These are phyloP conservation scores for Trametes cingulata DNA, from an alignment of 768 basidiomycete genomes.

Conservation along the genomic window DNA sequence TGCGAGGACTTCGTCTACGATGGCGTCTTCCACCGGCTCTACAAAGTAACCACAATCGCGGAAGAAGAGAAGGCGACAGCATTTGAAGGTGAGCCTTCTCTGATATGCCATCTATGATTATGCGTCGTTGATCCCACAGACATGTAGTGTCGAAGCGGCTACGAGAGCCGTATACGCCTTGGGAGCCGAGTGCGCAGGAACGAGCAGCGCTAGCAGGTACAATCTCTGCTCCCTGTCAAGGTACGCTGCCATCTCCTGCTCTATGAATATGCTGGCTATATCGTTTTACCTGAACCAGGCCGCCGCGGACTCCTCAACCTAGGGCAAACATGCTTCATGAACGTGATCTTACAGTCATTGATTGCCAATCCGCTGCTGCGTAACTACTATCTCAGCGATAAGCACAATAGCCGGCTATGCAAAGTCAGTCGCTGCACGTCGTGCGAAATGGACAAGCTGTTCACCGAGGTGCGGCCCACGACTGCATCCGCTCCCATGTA, in stretches of 20 bases:
- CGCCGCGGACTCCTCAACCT: constrained; percentile 86
- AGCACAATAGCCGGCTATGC: constrained; percentile 76
- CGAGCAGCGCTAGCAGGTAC: constrained; percentile 48
- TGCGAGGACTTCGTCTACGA: constrained; percentile 81
- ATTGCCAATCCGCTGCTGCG: constrained; percentile 87
- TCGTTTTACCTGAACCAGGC: constrained; percentile 41
- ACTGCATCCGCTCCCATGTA: background rate
- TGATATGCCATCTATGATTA: constrained; percentile 8
- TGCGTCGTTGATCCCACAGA: constrained; percentile 18
- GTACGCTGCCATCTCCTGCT: constrained; percentile 37
- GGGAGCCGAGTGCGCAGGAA: constrained; percentile 48
- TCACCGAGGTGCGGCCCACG: constrained; percentile 55
- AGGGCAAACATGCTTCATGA: constrained; percentile 93
- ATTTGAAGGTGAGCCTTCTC: constrained; percentile 52
- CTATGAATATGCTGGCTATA: background rate
- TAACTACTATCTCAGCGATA: constrained; percentile 88
- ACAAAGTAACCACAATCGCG: constrained; percentile 45
- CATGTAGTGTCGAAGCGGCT: constrained; percentile 38
- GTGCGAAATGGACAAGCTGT: constrained; percentile 91
- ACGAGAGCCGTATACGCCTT: constrained; percentile 51
- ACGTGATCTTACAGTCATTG: constrained; percentile 87
- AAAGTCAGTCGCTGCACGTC: constrained; percentile 76
- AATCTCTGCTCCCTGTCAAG: constrained; percentile 69
- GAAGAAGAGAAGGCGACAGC: constrained; percentile 62
- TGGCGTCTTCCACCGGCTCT: constrained; percentile 47